Base-by-base conservation (phyloP, 2,329 filamentous ascomycete genomes). In the Trichothecium sympodiale region DNA sequence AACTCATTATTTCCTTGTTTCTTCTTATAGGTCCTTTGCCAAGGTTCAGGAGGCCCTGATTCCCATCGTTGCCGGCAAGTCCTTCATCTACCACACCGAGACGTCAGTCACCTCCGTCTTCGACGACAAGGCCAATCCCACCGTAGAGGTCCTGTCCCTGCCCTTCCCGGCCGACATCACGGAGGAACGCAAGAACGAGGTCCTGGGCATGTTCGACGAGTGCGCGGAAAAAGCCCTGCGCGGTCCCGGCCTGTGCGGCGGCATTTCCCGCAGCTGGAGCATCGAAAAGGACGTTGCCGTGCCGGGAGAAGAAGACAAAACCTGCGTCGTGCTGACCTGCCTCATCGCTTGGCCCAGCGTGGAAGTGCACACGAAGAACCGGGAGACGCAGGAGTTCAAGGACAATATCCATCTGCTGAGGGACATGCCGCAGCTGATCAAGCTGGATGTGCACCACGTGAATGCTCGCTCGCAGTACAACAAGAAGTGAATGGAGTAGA, bases 311-410 rank as follows among this genome's bases (percentile, higher is more conserved):
- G 40, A 56, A 38, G 23, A 34, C 2, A 47, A 49, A 27, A 44
- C 44, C 2, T 51, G 51, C 0, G 48, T 39, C 5, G 34, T 55
- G 36, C 37, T 54, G 2, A 34, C 41, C 1, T 46, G 42, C 0
- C 45, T 60, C 3, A 49, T 63, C 10, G 57, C 56, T 1, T 64
- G 60, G 60, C 44, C 54, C 0, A 60, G 54, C 25, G 42, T 60
- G 2, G 55, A 62, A 27, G 53, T 54, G 18, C 61, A 64, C 32
- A 38, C 47, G 38, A 46, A 46, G 34, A 63, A 55, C 39, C 45
- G 55, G 2, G 53, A 59, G 23, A 57, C 50, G 5, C 38, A 53
- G 8, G 40, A 42, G 0, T 62, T 62, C 28, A 56, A 57, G 41
- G 46, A 57, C 7, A 49, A 49, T n/a, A 46, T 59, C 17, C 38